Evolutionary conservation across 148 eudicot genomes (phyloP).

Genomic region (Gaultheria prostrata): DNA sequence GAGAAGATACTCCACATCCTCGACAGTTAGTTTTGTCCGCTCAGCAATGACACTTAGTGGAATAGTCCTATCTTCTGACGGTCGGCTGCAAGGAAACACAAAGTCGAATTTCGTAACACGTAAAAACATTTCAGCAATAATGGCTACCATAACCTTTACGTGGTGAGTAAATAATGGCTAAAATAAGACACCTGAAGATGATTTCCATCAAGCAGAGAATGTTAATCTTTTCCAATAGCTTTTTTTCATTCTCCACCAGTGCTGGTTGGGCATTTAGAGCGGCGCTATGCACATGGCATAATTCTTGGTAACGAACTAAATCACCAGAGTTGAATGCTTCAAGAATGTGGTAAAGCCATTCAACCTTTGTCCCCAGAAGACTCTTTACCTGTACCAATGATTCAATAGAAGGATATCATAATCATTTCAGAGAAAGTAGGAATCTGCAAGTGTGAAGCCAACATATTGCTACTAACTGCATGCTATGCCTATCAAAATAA

Average conservation of each 20-base stretch:
- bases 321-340: conserved; percentile 92
- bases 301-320: conserved; percentile 76
- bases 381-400: conserved; percentile 55
- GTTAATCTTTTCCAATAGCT: conserved; percentile 85
- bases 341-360: conserved; percentile 89
- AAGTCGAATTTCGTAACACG: not conserved
- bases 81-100: conserved; percentile 58
- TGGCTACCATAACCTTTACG: not conserved
- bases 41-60: conserved; percentile 82
- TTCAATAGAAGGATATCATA: conserved; percentile 9
- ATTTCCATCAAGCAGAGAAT: conserved; percentile 98
- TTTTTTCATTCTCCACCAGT: conserved; percentile 80
- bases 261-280: conserved; percentile 89
- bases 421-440: not conserved
- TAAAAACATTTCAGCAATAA: not conserved
- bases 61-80: conserved; percentile 86
- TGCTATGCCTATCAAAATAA: not conserved
- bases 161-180: not conserved
- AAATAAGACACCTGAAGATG: conserved; percentile 61
- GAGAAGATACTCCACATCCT: conserved; percentile 93
- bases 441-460: not conserved
- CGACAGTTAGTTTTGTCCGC: conserved; percentile 68
- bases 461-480: not conserved
- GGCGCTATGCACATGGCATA: conserved; percentile 77
- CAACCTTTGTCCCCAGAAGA: conserved; percentile 87